Evolutionary conservation across 2,329 filamentous ascomycete species (phyloP).

Genomic region (Drechslera avenae): DNA sequence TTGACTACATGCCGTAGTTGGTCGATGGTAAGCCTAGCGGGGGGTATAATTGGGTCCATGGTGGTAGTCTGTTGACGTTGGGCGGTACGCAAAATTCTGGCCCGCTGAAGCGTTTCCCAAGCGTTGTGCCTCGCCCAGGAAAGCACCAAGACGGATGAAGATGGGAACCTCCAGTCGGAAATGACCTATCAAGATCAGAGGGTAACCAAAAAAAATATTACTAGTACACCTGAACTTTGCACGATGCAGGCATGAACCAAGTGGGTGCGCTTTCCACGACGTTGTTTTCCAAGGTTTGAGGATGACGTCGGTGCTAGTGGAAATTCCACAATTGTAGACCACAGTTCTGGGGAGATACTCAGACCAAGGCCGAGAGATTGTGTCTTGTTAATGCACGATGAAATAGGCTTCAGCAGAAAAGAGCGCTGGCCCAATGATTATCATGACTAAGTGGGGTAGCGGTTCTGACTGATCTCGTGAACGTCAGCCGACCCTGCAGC

Average conservation of each 20-base stretch:
- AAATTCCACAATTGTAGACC: background rate
- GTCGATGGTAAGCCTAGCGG: slow-evolving; percentile 34
- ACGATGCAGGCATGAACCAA: slow-evolving; percentile 10
- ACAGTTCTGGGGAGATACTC: background rate
- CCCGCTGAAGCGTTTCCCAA: background rate
- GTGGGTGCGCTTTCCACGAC: slow-evolving; percentile 6
- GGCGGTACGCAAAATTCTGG: background rate
- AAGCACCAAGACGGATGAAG: background rate
- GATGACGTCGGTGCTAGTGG: slow-evolving; percentile 13
- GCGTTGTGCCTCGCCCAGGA: background rate
- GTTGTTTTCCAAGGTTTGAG: slow-evolving; percentile 9
- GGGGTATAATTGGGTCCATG: slow-evolving; percentile 26
- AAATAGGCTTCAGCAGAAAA: background rate
- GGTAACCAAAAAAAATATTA: background rate
- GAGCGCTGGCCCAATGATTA: background rate
- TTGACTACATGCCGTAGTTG: slow-evolving; percentile 42
- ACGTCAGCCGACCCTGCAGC: slow-evolving; percentile 8
- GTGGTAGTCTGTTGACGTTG: background rate
- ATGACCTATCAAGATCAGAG: background rate
- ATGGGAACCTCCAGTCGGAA: background rate
- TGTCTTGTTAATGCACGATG: background rate
- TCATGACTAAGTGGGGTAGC: slow-evolving; percentile 9
- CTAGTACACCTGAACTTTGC: background rate
- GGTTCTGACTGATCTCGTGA: slow-evolving; percentile 14
- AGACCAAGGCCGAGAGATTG: background rate